A percentile compares a stretch with the other conserved stretches of the same genome.
Evolutionary conservation across 441 rosid species (phyloP).

Genomic region (Corymbia citriodora): DNA sequence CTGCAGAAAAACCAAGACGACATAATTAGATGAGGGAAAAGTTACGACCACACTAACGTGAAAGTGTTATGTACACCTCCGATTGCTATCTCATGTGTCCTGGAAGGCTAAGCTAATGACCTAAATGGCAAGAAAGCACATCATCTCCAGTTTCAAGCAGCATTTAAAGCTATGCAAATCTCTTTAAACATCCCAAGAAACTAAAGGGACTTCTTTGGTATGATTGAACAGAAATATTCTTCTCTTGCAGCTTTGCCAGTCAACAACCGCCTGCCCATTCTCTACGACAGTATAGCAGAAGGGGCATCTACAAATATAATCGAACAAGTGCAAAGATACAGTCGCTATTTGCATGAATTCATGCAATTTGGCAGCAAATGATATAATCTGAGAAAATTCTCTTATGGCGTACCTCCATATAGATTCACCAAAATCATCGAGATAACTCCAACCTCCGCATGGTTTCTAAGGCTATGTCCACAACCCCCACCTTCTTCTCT

Average conservation of each 20-base stretch:
- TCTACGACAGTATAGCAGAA: neutral
- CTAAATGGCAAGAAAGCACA: neutral
- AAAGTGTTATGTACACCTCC: neutral
- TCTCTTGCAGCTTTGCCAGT: neutral
- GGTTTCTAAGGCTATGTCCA: conserved; percentile 27
- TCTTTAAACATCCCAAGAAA: neutral
- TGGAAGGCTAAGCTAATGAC: neutral
- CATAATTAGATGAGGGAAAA: neutral
- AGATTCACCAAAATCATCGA: conserved; percentile 19
- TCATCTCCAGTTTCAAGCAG: neutral
- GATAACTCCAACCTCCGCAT: conserved; percentile 36
- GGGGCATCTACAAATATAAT: neutral
- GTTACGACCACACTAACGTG: neutral
- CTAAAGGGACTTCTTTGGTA: neutral
- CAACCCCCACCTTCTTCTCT: conserved; percentile 26
- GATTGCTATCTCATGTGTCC: neutral
- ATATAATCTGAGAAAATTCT: neutral
- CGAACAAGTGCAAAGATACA: neutral
- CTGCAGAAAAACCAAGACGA: conserved; percentile 6
- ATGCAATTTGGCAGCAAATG: neutral
- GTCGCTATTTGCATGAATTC: neutral
- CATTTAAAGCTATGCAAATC: neutral
- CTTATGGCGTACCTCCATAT: conserved; percentile 18
- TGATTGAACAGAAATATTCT: neutral
- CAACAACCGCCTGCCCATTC: neutral